Percentiles rank a stretch among this genome's conserved stretches.
Evolutionary conservation across 2,329 filamentous ascomycete species (phyloP).

Genomic region (Ceratocystis diversiconidia): DNA sequence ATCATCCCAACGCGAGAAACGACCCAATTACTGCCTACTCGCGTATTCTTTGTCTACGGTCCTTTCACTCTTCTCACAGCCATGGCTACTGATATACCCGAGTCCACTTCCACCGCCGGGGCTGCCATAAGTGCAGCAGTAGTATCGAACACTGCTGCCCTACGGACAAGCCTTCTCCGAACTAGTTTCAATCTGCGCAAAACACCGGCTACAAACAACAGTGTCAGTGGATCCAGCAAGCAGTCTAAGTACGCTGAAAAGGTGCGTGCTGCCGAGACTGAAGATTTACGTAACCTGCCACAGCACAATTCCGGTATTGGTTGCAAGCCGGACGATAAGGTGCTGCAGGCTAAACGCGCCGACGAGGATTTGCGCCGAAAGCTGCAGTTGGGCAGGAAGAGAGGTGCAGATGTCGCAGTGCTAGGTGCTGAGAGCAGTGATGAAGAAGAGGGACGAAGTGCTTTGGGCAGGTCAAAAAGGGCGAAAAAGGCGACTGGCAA

Average conservation of each 20-base stretch:
- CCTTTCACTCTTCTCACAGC: neutral
- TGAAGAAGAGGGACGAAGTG: constrained; percentile 16
- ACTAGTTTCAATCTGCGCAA: constrained; percentile 6
- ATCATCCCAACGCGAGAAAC: neutral
- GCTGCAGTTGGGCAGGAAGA: constrained; percentile 13
- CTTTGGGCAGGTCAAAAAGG: constrained; percentile 14
- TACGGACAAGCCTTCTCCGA: constrained; percentile 5
- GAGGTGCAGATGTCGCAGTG: neutral
- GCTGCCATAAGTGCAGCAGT: neutral
- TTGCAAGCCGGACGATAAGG: neutral
- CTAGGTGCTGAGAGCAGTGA: constrained; percentile 13
- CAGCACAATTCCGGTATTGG: constrained; percentile 17
- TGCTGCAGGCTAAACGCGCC: constrained; percentile 7
- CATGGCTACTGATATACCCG: neutral
- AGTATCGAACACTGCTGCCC: constrained; percentile 4
- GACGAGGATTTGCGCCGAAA: constrained; percentile 16
- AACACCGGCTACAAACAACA: neutral
- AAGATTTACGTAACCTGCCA: constrained; percentile 12
- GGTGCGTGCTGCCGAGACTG: constrained; percentile 9
- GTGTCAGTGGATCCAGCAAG: neutral
- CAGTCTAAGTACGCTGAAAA: constrained; percentile 12
- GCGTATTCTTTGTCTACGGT: neutral
- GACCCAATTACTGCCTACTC: too few relatives aligned
- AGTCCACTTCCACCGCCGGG: neutral
- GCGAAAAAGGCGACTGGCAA: neutral